Base-by-base conservation (phyloP, 345 rosid genomes). In the Diplotaxis tenuifolia region DNA sequence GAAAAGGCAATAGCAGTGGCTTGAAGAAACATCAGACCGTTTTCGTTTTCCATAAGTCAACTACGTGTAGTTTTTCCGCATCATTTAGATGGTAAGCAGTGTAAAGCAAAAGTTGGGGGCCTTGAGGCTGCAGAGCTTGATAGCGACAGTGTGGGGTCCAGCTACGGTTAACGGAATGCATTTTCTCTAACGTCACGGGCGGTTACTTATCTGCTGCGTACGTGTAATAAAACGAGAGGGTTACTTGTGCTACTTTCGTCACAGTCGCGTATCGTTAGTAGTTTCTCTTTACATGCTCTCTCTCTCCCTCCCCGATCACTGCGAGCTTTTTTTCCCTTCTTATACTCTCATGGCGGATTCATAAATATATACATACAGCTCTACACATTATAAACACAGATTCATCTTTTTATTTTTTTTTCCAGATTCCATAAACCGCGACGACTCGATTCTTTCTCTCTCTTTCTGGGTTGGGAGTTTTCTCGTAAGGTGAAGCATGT, bases 401-500 rank as follows among this genome's bases (percentile, higher is more conserved):
- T 57, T 76, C 62, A 34, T 22, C 52, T 3, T 31, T 55, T n/a
- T n/a, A n/a, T n/a, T 18, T 56, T 23, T 50, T 22, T 55, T 56
- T 16, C 50, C 55, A 6, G 55, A 25, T 40, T 38, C 49, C 18
- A 9, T 27, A 38, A 12, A 73, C n/a, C 67, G 56, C n/a, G 18
- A 32, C 15, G 67, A 58, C 15, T 29, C 29, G 73, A 4, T 77
- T 67, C 65, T 53, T 70, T n/a, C n/a, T n/a, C n/a, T 69, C n/a
- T n/a, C n/a, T n/a, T n/a, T n/a, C n/a, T n/a, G n/a, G n/a, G n/a
- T n/a, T n/a, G n/a, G n/a, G n/a, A n/a, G n/a, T n/a, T n/a, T n/a
- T n/a, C 56, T 38, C 16, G 52, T 12, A 34, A 63, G 62, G 1
- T 45, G 49, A 47, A 81, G 36, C 59, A 94, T 94, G 98, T 94